These are phyloP conservation scores for Mercurialis annua DNA, from an alignment of 345 rosid genomes.

Conservation along the genomic window DNA sequence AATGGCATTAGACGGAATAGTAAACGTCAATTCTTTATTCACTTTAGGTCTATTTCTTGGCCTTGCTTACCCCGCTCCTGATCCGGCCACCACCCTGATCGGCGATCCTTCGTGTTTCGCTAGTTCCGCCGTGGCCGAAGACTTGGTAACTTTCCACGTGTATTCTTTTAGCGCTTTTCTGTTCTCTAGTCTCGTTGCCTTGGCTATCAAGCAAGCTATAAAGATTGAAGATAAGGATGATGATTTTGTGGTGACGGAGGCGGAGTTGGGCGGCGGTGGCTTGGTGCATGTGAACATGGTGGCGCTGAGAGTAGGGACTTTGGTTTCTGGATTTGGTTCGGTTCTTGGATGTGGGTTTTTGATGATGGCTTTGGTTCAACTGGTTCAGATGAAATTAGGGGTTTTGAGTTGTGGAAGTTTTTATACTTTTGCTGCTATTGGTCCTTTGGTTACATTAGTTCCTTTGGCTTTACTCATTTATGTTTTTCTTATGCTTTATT, in stretches of 20 bases:
- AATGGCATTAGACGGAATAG: constrained; percentile 77
- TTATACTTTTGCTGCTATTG: constrained; percentile 56
- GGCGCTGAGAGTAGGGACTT: constrained; percentile 46
- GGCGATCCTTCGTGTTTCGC: constrained; percentile 39
- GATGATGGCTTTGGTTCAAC: constrained; percentile 63
- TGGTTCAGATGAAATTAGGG: constrained; percentile 84
- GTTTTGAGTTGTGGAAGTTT: constrained; percentile 50
- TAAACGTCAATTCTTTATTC: constrained; percentile 80
- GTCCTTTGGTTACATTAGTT: constrained; percentile 63
- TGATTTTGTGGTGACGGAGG: constrained; percentile 3
- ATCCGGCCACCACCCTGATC: constrained; percentile 26
- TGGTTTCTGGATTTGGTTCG: constrained; percentile 65
- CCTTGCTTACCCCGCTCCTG: constrained; percentile 40
- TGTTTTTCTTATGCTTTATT: constrained; percentile 54
- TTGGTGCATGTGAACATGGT: constrained; percentile 46
- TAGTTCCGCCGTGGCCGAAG: constrained; percentile 35
- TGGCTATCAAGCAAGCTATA: constrained; percentile 67
- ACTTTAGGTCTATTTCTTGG: constrained; percentile 83
- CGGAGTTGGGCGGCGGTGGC: constrained; percentile 16
- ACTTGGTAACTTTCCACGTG: constrained; percentile 62
- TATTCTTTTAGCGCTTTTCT: constrained; percentile 80
- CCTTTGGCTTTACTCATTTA: constrained; percentile 59
- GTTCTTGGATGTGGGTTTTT: constrained; percentile 73
- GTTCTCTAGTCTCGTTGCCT: constrained; percentile 78
- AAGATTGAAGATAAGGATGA: constrained; percentile 24